Percentiles rank a stretch among this genome's conserved stretches.
Evolutionary conservation across 495 filamentous ascomycete species (phyloP).

Genomic region (Lindgomyces ingoldianus): DNA sequence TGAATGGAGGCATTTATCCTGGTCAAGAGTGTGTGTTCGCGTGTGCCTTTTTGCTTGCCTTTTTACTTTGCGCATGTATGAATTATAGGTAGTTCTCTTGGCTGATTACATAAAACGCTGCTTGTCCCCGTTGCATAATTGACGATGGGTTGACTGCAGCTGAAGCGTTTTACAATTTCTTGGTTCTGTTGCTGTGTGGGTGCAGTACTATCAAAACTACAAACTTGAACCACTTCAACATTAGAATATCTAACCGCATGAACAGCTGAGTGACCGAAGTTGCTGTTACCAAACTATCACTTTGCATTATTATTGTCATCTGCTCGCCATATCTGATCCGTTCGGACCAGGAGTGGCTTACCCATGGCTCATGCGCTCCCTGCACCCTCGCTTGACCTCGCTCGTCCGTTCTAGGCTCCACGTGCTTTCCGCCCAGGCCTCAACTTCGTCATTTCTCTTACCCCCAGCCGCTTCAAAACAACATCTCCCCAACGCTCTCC

Average conservation of each 20-base stretch:
- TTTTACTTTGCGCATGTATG: slow-evolving; percentile 10
- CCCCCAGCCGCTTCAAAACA: background rate
- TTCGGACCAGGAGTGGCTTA: background rate
- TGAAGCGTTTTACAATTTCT: background rate
- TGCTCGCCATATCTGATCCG: background rate
- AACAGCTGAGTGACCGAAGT: too few species aligned
- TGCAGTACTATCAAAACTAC: too few species aligned
- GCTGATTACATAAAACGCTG: background rate
- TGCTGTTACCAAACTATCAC: too few species aligned
- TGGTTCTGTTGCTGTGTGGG: background rate
- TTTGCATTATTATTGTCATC: background rate
- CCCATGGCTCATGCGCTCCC: background rate
- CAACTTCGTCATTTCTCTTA: slow-evolving; percentile 27
- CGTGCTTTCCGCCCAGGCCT: slow-evolving; percentile 23
- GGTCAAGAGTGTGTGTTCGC: too few species aligned
- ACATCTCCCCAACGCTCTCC: background rate
- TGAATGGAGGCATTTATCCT: too few species aligned
- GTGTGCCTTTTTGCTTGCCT: too few species aligned
- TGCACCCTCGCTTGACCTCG: background rate
- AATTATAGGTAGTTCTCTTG: slow-evolving; percentile 6
- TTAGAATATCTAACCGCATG: too few species aligned
- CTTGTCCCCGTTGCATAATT: background rate
- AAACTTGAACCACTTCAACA: too few species aligned
- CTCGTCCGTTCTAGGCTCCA: background rate
- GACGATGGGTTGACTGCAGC: too few species aligned